Evolutionary conservation across 768 basidiomycete species (phyloP), one percentile per base, ranked within the genome.

Genomic region (Auricularia cornea): DNA sequence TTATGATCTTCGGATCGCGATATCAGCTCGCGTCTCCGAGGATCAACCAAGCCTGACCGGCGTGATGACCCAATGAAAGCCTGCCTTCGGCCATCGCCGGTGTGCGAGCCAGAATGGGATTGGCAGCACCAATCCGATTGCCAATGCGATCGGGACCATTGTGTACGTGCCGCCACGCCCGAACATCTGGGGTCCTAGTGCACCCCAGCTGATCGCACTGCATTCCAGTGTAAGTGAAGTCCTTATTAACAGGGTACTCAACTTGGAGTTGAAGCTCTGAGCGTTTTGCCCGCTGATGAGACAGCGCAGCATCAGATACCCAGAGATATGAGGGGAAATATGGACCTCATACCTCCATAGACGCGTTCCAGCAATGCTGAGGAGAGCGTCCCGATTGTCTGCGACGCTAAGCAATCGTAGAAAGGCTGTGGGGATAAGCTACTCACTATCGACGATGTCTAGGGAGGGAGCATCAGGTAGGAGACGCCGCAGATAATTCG

Each of bases 141-240:
- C 69, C 2, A 71, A 61, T 10, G 68, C 59, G 32, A 65, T 62
- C 11, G 69, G 70, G 3, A 71, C 65, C 59, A 69, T 66, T 12
- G 48, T 51, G 67, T 74, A 72, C 1, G 64, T 64, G 14, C 63
- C 59, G 3, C 72, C 68, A 2, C 65, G 64, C 2, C 71, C 69
- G 61, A 78, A 78, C 44, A 79, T 66, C 38, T 77, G 48, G 33
- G 71, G 69, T 32, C 70, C 70, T 1, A 79, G 72, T 10, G 76
- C 78, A 54, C 78, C 78, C 75, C 75, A 79, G 2, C 73, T 68
- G 38, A 79, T 73, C 1, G 76, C 77, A 56, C 70, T 70, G 54
- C 20, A 12, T 70, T 70, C 28, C 52, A 10, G 44, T 38, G 30
- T 51, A 20, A 51, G 29, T 26, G 1, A 48, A 6, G 0, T 18